Conservation (phyloP, 1,284 basidiomycete species). For the Pseudozyma thailandica region DNA sequence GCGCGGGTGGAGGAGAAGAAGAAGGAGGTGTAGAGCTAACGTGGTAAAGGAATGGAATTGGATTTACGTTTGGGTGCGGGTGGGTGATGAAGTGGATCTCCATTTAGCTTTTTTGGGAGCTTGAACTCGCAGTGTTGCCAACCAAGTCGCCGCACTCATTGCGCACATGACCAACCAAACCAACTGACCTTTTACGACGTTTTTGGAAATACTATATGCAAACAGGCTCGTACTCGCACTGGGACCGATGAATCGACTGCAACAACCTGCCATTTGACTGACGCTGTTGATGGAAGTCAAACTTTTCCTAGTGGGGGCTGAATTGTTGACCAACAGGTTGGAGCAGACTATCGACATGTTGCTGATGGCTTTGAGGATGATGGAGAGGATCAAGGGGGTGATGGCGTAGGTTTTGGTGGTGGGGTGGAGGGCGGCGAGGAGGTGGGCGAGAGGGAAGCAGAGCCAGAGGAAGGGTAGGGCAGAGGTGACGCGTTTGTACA, state of each 20-base stretch:
- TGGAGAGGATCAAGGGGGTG: slow-evolving; percentile 6
- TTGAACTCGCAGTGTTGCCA: slow-evolving; percentile 22
- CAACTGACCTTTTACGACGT: slow-evolving; percentile 37
- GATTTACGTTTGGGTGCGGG: background rate
- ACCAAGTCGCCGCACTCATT: slow-evolving; percentile 17
- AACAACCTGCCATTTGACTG: slow-evolving; percentile 42
- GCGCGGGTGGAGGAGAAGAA: slow-evolving; percentile 3
- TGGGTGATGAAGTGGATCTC: slow-evolving; percentile 8
- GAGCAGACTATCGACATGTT: slow-evolving; percentile 54
- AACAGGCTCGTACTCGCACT: slow-evolving; percentile 46
- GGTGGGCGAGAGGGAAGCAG: slow-evolving; percentile 50
- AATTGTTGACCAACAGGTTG: slow-evolving; percentile 53
- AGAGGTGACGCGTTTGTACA: slow-evolving; percentile 37
- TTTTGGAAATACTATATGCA: slow-evolving; percentile 37
- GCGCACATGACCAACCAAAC: slow-evolving; percentile 43
- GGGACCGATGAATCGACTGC: slow-evolving; percentile 48
- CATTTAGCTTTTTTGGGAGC: slow-evolving; percentile 28
- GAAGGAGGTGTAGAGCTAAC: background rate
- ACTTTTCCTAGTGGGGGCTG: slow-evolving; percentile 29
- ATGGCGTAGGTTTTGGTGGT: slow-evolving; percentile 14
- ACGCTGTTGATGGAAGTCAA: slow-evolving; percentile 54
- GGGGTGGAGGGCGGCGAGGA: slow-evolving; percentile 15
- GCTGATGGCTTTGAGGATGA: slow-evolving; percentile 37
- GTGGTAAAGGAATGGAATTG: background rate
- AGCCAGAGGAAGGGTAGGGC: slow-evolving; percentile 42